These are phyloP conservation scores for Epichloe scottii DNA, from an alignment of 2,329 filamentous ascomycete species.

Conservation along the genomic window DNA sequence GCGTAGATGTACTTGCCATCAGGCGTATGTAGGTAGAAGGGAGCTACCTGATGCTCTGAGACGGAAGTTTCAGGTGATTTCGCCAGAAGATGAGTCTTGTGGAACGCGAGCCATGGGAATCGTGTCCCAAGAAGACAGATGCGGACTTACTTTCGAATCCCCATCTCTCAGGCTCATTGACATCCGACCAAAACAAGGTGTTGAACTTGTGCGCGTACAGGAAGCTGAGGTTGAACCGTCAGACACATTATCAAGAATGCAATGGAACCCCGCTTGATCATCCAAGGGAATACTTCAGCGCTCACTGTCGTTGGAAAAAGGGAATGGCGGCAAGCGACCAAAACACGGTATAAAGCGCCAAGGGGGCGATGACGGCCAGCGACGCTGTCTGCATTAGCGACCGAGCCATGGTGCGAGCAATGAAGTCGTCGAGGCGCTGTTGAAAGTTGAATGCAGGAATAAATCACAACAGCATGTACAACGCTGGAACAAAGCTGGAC, in stretches of 20 bases:
- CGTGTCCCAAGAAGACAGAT: neutral
- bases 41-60: conserved; percentile 73
- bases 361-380: conserved; percentile 35
- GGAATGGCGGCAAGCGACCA: conserved; percentile 55
- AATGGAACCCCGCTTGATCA: neutral
- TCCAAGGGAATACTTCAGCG: neutral
- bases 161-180: conserved; percentile 67
- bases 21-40: conserved; percentile 63
- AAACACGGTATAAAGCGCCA: conserved; percentile 54
- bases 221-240: conserved; percentile 37
- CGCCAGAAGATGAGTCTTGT: neutral
- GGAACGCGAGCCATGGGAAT: neutral
- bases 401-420: conserved; percentile 5
- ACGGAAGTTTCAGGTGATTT: neutral
- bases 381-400: conserved; percentile 19
- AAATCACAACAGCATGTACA: no score
- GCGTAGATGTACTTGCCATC: conserved; percentile 72
- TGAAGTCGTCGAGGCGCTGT: neutral
- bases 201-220: conserved; percentile 76
- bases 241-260: neutral
- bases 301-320: conserved; percentile 69
- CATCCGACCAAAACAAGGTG: conserved; percentile 56
- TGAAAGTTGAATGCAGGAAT: no score
- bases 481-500: no score
- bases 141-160: conserved; percentile 61